Evolutionary conservation across 73 alveolate species (phyloP).

Genomic region (Symbiodinium pilosum): DNA sequence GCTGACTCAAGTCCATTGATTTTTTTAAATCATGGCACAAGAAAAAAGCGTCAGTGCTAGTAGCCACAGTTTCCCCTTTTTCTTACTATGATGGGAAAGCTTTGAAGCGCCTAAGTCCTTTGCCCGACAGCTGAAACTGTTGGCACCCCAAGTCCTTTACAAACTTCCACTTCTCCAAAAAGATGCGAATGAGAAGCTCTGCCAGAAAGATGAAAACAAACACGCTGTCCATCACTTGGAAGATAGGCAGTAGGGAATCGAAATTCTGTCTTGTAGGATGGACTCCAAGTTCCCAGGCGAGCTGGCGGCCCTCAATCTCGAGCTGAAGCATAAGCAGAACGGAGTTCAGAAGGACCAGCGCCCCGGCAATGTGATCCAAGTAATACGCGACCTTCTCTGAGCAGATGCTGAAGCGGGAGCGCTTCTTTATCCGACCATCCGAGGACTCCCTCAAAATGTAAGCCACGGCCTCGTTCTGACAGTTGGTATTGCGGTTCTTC

Average conservation of each 20-base stretch:
- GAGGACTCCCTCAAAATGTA: not conserved
- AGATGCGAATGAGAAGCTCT: constrained; percentile 46
- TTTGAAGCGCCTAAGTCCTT: not conserved
- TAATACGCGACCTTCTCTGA: not conserved
- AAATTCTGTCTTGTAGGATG: not conserved
- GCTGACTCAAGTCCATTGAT: too few species aligned
- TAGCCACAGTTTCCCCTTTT: too few species aligned
- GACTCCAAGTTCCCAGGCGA: not conserved
- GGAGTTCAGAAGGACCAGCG: not conserved
- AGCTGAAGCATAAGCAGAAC: constrained; percentile 5
- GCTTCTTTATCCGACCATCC: not conserved
- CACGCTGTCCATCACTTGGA: constrained; percentile 29
- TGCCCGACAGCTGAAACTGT: not conserved
- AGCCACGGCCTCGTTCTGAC: not conserved
- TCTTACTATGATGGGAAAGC: too few species aligned
- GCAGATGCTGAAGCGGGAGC: not conserved
- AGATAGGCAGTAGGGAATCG: not conserved
- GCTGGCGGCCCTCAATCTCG: not conserved
- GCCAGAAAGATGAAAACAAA: constrained; percentile 56
- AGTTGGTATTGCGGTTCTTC: not conserved
- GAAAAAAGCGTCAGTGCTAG: too few species aligned
- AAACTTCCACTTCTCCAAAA: not conserved
- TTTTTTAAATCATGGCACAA: too few species aligned
- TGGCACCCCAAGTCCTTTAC: not conserved
- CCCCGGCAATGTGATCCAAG: not conserved